These are phyloP conservation scores for Phaeosphaeria sp. DNA, from an alignment of 2,329 filamentous ascomycete species.

Conservation along the genomic window DNA sequence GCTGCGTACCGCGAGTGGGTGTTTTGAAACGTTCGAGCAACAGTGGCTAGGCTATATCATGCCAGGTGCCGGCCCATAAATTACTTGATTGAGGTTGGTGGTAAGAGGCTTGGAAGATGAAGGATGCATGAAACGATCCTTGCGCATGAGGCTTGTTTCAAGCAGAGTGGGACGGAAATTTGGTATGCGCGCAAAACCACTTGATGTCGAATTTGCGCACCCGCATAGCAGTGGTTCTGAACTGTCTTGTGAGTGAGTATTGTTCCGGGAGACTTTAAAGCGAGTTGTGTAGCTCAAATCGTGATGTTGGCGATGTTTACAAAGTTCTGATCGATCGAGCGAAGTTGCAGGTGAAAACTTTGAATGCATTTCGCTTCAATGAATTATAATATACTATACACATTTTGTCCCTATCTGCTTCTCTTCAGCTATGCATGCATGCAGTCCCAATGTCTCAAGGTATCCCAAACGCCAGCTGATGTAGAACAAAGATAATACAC, in stretches of 20 bases:
- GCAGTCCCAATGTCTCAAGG: neutral
- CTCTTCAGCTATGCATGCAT: neutral
- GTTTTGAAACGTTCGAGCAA: slow-evolving; percentile 16
- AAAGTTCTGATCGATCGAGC: neutral
- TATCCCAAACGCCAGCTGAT: neutral
- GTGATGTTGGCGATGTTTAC: no score
- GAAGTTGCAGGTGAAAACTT: neutral
- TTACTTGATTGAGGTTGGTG: slow-evolving; percentile 7
- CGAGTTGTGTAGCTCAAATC: no score
- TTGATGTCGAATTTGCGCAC: no score
- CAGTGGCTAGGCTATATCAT: slow-evolving; percentile 16
- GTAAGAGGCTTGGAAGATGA: neutral
- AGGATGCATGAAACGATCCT: neutral
- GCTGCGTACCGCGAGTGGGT: slow-evolving; percentile 17
- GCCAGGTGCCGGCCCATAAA: neutral
- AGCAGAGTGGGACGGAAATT: neutral
- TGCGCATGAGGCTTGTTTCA: neutral
- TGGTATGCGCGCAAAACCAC: neutral
- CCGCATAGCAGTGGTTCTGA: neutral
- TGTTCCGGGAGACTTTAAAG: no score
- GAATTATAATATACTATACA: neutral
- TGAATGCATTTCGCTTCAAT: neutral
- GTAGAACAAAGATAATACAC: neutral
- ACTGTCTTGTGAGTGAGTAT: neutral
- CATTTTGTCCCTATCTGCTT: neutral